phyloP scores from a whole-genome alignment of 2,329 filamentous ascomycete species.

The Pestalotiopsis sp. region DNA sequence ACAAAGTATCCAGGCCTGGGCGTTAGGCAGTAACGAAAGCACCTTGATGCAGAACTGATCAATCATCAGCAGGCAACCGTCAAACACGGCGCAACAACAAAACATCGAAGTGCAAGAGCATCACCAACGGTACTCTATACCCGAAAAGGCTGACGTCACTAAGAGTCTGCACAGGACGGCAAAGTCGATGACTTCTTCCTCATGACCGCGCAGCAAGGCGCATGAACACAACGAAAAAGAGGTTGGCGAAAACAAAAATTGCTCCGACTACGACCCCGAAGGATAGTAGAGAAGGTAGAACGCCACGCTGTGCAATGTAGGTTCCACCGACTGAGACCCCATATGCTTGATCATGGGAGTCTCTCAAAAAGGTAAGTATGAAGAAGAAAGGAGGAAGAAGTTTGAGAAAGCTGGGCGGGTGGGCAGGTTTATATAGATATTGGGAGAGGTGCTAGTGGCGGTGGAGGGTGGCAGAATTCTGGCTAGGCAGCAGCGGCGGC shows the following conservation, averaged over 20 bases:
- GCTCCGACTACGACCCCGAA: constrained; percentile 49
- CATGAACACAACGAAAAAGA: constrained; percentile 12
- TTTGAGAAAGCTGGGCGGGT: constrained; percentile 11
- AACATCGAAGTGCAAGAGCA: too few relatives aligned
- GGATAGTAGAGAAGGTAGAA: constrained; percentile 48
- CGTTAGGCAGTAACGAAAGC: too few relatives aligned
- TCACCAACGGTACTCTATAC: too few relatives aligned
- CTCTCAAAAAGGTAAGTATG: constrained; percentile 40
- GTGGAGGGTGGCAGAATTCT: constrained; percentile 11
- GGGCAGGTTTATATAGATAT: constrained; percentile 16
- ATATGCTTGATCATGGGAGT: constrained; percentile 40
- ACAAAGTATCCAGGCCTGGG: too few relatives aligned
- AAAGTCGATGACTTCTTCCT: constrained; percentile 9
- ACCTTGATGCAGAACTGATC: too few relatives aligned
- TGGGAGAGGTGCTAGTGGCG: background rate
- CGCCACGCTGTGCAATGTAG: constrained; percentile 54
- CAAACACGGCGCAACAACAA: too few relatives aligned
- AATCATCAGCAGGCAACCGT: too few relatives aligned
- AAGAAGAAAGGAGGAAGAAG: constrained; percentile 25
- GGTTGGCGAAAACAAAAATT: constrained; percentile 45
- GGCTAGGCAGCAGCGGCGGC: background rate
- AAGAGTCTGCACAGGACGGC: background rate
- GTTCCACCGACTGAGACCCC: constrained; percentile 40
- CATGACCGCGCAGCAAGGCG: constrained; percentile 13
- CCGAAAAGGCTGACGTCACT: background rate